These are phyloP conservation scores for Hypoxylon sp. DNA, from an alignment of 2,329 filamentous ascomycete species.

Conservation along the genomic window DNA sequence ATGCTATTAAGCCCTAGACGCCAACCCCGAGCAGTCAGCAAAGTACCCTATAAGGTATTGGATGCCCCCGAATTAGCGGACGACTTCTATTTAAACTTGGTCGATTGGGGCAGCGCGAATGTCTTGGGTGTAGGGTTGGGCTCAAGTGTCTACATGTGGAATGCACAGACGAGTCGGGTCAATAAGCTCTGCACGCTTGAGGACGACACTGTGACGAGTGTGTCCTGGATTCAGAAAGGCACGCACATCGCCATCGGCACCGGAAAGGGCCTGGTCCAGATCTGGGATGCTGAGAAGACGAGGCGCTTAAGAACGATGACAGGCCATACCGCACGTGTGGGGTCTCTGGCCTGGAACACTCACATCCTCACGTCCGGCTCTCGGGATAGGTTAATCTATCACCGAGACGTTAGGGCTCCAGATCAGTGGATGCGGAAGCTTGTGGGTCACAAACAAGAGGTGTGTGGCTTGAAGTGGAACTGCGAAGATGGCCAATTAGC, in stretches of 20 bases:
- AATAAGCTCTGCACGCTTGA: constrained; percentile 94
- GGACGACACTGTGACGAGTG: constrained; percentile 95
- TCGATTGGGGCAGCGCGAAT: constrained; percentile 97
- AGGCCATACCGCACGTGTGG: constrained; percentile 92
- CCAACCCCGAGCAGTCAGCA: constrained; percentile 90
- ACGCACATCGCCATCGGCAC: constrained; percentile 97
- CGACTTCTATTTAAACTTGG: constrained; percentile 97
- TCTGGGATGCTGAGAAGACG: constrained; percentile 94
- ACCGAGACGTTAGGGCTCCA: constrained; percentile 93
- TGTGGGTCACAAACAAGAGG: constrained; percentile 96
- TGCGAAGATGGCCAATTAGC: constrained; percentile 95
- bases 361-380: constrained; percentile 97
- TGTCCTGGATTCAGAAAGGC: constrained; percentile 98
- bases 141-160: constrained; percentile 98
- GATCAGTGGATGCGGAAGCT: constrained; percentile 91
- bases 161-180: constrained; percentile 89
- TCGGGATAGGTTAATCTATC: constrained; percentile 91
- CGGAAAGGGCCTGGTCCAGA: constrained; percentile 93
- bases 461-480: constrained; percentile 98
- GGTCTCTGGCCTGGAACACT: constrained; percentile 96
- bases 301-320: constrained; percentile 95
- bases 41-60: constrained; percentile 97
- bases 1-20: constrained; percentile 93
- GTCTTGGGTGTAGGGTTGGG: constrained; percentile 93
- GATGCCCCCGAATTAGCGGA: constrained; percentile 97